Percentiles rank a stretch among this genome's conserved stretches.
These are phyloP conservation scores for Cercospora sesami DNA, from an alignment of 2,329 filamentous ascomycete species.

Conservation along the genomic window DNA sequence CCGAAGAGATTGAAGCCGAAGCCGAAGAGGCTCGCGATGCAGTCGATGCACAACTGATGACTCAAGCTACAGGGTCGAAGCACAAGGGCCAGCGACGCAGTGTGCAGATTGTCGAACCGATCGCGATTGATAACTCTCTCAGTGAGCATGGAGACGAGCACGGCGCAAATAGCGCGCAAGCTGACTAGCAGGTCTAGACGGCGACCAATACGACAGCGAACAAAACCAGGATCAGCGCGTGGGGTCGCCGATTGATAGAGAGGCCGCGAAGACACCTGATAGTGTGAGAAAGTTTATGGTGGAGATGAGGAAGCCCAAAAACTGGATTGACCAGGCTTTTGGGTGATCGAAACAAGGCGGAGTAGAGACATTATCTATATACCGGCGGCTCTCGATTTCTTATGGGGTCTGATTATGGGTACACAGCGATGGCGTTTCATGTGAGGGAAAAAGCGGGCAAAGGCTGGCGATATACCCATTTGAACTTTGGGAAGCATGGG, in stretches of 20 bases:
- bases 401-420: neutral
- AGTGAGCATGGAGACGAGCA: conserved; percentile 26
- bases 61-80: conserved; percentile 17
- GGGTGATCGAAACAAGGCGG: conserved; percentile 14
- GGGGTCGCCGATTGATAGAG: conserved; percentile 23
- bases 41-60: conserved; percentile 15
- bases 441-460: conserved; percentile 13
- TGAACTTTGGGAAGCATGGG: conserved; percentile 8
- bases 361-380: neutral
- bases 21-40: conserved; percentile 14
- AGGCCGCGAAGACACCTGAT: conserved; percentile 27
- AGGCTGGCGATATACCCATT: conserved; percentile 13
- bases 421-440: conserved; percentile 22
- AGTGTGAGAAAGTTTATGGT: conserved; percentile 25
- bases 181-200: conserved; percentile 25
- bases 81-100: conserved; percentile 22
- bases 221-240: conserved; percentile 14
- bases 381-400: neutral
- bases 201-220: conserved; percentile 21
- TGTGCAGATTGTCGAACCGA: conserved; percentile 28
- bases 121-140: conserved; percentile 18
- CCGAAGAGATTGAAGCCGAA: conserved; percentile 21
- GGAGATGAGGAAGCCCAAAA: conserved; percentile 26
- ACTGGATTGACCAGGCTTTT: conserved; percentile 29
- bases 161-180: conserved; percentile 18